phyloP scores from a whole-genome alignment of 129 eudicot species.

The Glebionis coronaria region DNA sequence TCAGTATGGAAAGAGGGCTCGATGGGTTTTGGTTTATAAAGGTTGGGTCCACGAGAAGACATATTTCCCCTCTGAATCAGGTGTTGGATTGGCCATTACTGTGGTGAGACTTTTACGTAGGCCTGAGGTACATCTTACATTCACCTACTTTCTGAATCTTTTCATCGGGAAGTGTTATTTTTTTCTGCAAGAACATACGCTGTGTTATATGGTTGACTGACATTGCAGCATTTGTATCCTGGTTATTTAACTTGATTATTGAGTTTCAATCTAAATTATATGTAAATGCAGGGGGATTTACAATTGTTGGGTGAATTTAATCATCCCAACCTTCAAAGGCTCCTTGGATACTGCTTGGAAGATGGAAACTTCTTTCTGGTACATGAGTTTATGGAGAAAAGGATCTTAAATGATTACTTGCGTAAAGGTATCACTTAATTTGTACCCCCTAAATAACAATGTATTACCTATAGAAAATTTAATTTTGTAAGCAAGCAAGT shows the following conservation, averaged over 20 bases:
- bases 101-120: constrained; percentile 6
- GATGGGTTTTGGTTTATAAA: constrained; percentile 20
- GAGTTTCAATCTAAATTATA: neutral
- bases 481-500: neutral
- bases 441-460: too few species aligned
- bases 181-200: too few species aligned
- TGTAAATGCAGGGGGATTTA: neutral
- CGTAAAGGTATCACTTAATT: too few species aligned
- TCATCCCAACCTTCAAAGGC: constrained; percentile 14
- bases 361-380: neutral
- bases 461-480: neutral
- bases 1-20: neutral
- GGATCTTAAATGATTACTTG: constrained; percentile 10
- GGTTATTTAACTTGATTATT: neutral
- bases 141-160: neutral
- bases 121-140: neutral
- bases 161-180: too few species aligned
- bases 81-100: constrained; percentile 32
- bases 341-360: constrained; percentile 16
- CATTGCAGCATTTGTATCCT: neutral
- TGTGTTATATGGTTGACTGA: neutral
- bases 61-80: constrained; percentile 20
- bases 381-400: constrained; percentile 13
- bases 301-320: constrained; percentile 2
- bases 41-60: constrained; percentile 29